A percentile compares a stretch with the other conserved stretches of the same genome.
Evolutionary conservation across 345 rosid genomes (phyloP).

Genomic region (Lepidium sativum): DNA sequence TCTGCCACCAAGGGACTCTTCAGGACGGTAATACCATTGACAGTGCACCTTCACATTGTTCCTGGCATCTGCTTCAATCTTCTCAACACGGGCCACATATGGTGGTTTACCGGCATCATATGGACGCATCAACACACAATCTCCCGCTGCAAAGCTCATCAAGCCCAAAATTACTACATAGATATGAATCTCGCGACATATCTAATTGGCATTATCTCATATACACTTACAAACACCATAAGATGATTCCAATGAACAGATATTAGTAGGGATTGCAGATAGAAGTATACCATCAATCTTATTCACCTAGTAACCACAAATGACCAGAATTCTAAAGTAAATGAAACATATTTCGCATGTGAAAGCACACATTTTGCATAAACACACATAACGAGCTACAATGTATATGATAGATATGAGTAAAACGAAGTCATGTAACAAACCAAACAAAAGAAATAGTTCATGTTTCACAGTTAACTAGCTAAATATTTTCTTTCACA

Average conservation of each 20-base stretch:
- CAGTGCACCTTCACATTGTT: conserved; percentile 69
- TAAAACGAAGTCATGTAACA: neutral
- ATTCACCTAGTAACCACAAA: neutral
- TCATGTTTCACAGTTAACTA: neutral
- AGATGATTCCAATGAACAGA: neutral
- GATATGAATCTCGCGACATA: neutral
- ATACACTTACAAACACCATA: neutral
- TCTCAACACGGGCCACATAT: conserved; percentile 77
- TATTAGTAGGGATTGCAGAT: neutral
- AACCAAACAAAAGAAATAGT: neutral
- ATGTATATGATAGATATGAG: neutral
- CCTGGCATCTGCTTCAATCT: conserved; percentile 70
- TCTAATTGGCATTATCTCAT: neutral
- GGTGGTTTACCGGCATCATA: conserved; percentile 70
- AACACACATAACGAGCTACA: conserved; percentile 2
- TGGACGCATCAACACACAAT: conserved; percentile 82
- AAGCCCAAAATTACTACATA: neutral
- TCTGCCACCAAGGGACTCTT: conserved; percentile 83
- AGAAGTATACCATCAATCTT: neutral
- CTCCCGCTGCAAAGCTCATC: conserved; percentile 44
- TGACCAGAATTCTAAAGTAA: neutral
- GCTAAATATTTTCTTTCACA: neutral
- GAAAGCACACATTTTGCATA: conserved; percentile 2
- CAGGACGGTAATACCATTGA: conserved; percentile 81
- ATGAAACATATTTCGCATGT: neutral